Percentiles rank a stretch among this genome's conserved stretches.
phyloP scores from a whole-genome alignment of 805 yeast species.

The Cyberlindnera petersonii region DNA sequence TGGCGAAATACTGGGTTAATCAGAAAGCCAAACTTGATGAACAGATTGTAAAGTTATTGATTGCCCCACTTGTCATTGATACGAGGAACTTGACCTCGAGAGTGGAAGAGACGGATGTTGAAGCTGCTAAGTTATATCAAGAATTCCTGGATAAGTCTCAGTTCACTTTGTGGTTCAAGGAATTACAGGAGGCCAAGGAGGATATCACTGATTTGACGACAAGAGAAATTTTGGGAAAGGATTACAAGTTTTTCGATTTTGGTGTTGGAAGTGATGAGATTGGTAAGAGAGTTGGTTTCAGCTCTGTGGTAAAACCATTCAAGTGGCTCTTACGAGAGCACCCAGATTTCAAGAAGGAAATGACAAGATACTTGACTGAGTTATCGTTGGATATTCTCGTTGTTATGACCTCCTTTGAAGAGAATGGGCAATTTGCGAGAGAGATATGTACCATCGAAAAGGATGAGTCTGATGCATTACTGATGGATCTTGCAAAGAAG shows the following conservation, averaged over 20 bases:
- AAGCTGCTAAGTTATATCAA: constrained; percentile 40
- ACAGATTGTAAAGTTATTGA: constrained; percentile 34
- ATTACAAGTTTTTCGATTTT: constrained; percentile 69
- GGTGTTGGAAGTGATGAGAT: constrained; percentile 28
- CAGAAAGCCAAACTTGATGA: constrained; percentile 13
- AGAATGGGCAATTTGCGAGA: constrained; percentile 9
- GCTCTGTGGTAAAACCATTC: constrained; percentile 66
- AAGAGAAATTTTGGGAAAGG: constrained; percentile 69
- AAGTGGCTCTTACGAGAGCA: constrained; percentile 33
- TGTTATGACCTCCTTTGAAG: constrained; percentile 16
- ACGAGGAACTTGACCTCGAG: constrained; percentile 64
- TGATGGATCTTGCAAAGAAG: constrained; percentile 18
- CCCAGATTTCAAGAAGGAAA: constrained; percentile 28
- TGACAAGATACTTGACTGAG: constrained; percentile 3
- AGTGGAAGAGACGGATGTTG: constrained; percentile 56
- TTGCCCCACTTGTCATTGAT: constrained; percentile 74
- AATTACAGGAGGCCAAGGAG: constrained; percentile 48
- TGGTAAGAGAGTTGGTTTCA: constrained; percentile 56
- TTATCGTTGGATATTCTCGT: constrained; percentile 11
- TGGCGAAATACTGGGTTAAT: constrained; percentile 57
- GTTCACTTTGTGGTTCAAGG: constrained; percentile 26
- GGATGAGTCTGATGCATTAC: constrained; percentile 15
- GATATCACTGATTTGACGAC: constrained; percentile 59
- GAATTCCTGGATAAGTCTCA: background rate
- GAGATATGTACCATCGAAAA: constrained; percentile 12